Conservation (phyloP, 2,329 filamentous ascomycete species). For the Colletotrichum sublineola region DNA sequence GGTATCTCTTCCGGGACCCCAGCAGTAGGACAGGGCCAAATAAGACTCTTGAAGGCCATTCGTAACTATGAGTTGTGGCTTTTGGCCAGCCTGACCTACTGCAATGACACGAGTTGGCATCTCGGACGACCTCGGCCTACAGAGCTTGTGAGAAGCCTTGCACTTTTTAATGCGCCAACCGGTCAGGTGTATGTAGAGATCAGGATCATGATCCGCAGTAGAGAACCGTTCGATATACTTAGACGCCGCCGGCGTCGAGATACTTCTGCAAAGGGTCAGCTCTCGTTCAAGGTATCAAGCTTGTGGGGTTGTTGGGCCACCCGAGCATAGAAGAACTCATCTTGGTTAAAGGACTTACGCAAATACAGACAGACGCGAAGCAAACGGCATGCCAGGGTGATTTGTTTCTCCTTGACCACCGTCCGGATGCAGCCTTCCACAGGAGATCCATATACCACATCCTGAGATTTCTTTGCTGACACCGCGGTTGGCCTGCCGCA, state of each 20-base stretch:
- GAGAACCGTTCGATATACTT: slow-evolving; percentile 10
- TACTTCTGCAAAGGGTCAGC: background rate
- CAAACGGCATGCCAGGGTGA: slow-evolving; percentile 4
- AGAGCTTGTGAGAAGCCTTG: slow-evolving; percentile 10
- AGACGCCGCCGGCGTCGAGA: background rate
- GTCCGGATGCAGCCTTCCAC: slow-evolving; percentile 11
- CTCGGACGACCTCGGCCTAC: slow-evolving; percentile 8
- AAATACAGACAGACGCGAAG: slow-evolving; percentile 3
- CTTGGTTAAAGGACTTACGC: background rate
- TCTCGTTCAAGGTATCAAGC: background rate
- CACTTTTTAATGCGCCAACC: slow-evolving; percentile 13
- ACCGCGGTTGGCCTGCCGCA: background rate
- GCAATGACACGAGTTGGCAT: slow-evolving; percentile 24
- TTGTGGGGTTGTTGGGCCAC: too few species aligned
- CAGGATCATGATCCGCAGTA: slow-evolving; percentile 2
- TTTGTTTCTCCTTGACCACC: slow-evolving; percentile 6
- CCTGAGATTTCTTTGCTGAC: background rate
- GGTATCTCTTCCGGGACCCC: slow-evolving; percentile 10
- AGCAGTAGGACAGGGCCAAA: slow-evolving; percentile 25
- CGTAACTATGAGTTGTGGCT: slow-evolving; percentile 2
- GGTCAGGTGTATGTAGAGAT: slow-evolving; percentile 3
- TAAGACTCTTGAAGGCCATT: slow-evolving; percentile 9
- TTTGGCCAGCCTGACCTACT: background rate
- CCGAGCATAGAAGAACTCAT: background rate
- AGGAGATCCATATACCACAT: slow-evolving; percentile 11